Evolutionary conservation across 2,329 filamentous ascomycete species (phyloP).

Genomic region (Herpomyces periplanetae): DNA sequence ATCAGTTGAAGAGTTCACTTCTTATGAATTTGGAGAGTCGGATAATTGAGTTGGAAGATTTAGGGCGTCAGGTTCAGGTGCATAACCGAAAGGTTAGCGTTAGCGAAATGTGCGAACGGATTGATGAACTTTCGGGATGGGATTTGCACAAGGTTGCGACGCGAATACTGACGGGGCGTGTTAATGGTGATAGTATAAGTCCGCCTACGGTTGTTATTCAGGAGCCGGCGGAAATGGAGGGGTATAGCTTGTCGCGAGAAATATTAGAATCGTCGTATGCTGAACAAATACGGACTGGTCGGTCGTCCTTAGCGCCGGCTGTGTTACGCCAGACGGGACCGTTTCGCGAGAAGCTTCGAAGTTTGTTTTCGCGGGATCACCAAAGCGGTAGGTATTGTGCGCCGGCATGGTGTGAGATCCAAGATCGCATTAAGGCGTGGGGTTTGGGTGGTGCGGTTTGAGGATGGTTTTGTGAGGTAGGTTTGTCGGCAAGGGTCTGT

Average conservation of each 20-base stretch:
- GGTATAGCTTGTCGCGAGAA: too few species aligned
- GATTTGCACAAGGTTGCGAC: constrained; percentile 49
- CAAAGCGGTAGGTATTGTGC: constrained; percentile 23
- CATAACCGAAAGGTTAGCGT: constrained; percentile 72
- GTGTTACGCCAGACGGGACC: too few species aligned
- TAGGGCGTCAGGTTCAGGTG: constrained; percentile 82
- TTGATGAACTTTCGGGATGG: constrained; percentile 35
- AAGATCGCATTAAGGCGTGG: constrained; percentile 49
- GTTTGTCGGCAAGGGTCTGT: too few species aligned
- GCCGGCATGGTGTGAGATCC: constrained; percentile 74
- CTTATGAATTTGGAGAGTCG: constrained; percentile 91
- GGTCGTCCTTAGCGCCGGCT: too few species aligned
- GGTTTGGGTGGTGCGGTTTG: too few species aligned
- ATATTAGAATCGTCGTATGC: too few species aligned
- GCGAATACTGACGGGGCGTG: constrained; percentile 32
- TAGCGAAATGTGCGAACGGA: constrained; percentile 58
- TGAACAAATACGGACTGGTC: too few species aligned
- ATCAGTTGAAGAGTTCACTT: constrained; percentile 55
- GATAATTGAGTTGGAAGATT: constrained; percentile 88
- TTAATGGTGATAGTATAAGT: constrained; percentile 35
- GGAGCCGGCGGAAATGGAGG: constrained; percentile 37
- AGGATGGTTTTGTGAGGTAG: too few species aligned
- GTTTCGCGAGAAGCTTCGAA: too few species aligned
- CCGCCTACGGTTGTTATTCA: constrained; percentile 78
- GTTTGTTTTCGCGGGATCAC: too few species aligned